phyloP scores from a whole-genome alignment of 1,284 basidiomycete species.

The Coniferiporia weirii region DNA sequence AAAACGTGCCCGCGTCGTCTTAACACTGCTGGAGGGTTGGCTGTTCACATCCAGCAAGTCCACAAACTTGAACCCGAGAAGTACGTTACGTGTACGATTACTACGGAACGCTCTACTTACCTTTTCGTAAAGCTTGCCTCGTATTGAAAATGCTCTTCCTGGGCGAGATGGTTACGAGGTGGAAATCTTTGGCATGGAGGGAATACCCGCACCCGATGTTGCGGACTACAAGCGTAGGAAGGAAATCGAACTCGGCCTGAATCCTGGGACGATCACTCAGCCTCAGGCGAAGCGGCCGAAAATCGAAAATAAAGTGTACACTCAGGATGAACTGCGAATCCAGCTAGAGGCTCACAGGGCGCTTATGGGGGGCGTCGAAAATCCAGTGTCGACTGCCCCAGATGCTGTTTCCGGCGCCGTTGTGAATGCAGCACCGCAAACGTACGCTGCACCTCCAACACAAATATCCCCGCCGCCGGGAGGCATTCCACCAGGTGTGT shows the following conservation, averaged over 20 bases:
- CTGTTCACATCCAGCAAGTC: constrained; percentile 98
- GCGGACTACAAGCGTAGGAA: constrained; percentile 93
- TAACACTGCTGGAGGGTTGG: constrained; percentile 95
- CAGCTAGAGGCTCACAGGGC: constrained; percentile 89
- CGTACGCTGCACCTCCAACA: constrained; percentile 55
- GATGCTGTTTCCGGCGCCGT: constrained; percentile 46
- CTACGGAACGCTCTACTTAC: constrained; percentile 15
- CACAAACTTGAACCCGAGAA: constrained; percentile 97
- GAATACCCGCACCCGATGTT: constrained; percentile 90
- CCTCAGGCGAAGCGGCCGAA: constrained; percentile 78
- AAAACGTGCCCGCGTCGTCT: constrained; percentile 91
- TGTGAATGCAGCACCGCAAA: constrained; percentile 63
- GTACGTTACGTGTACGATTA: constrained; percentile 41
- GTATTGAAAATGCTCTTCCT: constrained; percentile 94
- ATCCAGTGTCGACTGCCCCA: constrained; percentile 31
- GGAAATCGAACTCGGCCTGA: constrained; percentile 86
- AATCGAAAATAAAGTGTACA: constrained; percentile 75
- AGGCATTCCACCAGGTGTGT: constrained; percentile 32
- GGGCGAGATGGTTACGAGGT: constrained; percentile 97
- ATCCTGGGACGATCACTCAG: constrained; percentile 73
- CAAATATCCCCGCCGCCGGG: constrained; percentile 25
- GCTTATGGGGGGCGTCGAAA: constrained; percentile 73
- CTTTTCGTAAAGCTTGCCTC: constrained; percentile 47
- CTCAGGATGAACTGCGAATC: constrained; percentile 79
- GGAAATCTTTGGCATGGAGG: constrained; percentile 99